Evolutionary conservation across 106 monocot species (phyloP).

Genomic region (Narthecium ossifragum): DNA sequence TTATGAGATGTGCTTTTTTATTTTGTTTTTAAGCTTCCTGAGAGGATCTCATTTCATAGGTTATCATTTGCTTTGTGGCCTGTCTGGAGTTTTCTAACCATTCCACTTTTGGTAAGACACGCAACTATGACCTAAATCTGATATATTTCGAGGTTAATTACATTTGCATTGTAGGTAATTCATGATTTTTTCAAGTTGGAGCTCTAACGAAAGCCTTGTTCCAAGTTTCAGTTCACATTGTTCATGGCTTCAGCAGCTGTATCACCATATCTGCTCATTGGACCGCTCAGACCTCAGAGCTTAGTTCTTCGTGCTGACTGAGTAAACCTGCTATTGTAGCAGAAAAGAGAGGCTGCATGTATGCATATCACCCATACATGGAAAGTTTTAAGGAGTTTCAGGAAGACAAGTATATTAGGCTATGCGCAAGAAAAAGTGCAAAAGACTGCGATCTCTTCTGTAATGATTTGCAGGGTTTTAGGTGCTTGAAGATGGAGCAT

Average conservation of each 20-base stretch:
- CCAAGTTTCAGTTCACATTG: conserved; percentile 29
- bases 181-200: not conserved
- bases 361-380: too few relatives aligned
- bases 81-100: conserved; percentile 34
- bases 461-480: too few relatives aligned
- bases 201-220: too few relatives aligned
- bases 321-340: too few relatives aligned
- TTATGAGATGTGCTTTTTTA: too few relatives aligned
- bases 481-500: too few relatives aligned
- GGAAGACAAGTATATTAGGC: not conserved
- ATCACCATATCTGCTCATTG: conserved; percentile 20
- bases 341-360: too few relatives aligned
- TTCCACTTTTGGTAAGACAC: conserved; percentile 34
- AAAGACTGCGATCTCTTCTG: too few relatives aligned
- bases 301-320: conserved; percentile 7
- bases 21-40: too few relatives aligned
- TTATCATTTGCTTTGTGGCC: conserved; percentile 37
- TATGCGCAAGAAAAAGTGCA: too few relatives aligned
- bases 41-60: conserved; percentile 8
- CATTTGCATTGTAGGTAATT: not conserved
- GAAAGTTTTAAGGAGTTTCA: not conserved
- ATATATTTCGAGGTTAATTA: not conserved
- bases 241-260: conserved; percentile 29
- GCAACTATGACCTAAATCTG: not conserved
- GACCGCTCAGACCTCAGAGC: conserved; percentile 7